phyloP scores from a whole-genome alignment of 164 flowering plant species.

The Vitis labrusca region DNA sequence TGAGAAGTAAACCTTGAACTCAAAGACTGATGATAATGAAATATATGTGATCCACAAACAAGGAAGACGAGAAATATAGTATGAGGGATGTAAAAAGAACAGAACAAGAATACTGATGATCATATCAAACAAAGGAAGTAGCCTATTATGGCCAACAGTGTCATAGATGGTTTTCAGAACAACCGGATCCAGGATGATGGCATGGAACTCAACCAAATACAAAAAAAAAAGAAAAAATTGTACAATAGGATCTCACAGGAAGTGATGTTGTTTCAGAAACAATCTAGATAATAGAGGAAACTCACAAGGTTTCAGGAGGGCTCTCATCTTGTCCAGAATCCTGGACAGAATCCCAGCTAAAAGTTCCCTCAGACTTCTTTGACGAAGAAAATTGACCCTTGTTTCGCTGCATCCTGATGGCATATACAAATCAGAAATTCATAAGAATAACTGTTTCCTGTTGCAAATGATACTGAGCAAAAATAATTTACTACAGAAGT shows the following conservation, averaged over 20 bases:
- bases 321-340: conserved; percentile 44
- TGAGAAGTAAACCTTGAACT: no score
- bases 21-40: no score
- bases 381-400: conserved; percentile 63
- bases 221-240: not conserved
- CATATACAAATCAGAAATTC: conserved; percentile 1
- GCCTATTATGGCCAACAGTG: no score
- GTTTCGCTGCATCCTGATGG: conserved; percentile 54
- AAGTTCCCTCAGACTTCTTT: conserved; percentile 32
- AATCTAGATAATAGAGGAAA: not conserved
- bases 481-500: not conserved
- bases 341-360: conserved; percentile 24
- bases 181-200: no score
- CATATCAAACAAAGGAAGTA: no score
- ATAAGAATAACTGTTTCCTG: not conserved
- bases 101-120: no score
- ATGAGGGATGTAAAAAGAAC: no score
- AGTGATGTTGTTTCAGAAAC: not conserved
- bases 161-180: no score
- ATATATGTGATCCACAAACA: no score
- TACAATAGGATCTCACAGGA: not conserved
- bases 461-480: not conserved
- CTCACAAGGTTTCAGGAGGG: conserved; percentile 28
- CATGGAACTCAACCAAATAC: no score
- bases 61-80: no score